Evolutionary conservation across 306 rosid genomes (phyloP).

Genomic region (Vigna trinervia): DNA sequence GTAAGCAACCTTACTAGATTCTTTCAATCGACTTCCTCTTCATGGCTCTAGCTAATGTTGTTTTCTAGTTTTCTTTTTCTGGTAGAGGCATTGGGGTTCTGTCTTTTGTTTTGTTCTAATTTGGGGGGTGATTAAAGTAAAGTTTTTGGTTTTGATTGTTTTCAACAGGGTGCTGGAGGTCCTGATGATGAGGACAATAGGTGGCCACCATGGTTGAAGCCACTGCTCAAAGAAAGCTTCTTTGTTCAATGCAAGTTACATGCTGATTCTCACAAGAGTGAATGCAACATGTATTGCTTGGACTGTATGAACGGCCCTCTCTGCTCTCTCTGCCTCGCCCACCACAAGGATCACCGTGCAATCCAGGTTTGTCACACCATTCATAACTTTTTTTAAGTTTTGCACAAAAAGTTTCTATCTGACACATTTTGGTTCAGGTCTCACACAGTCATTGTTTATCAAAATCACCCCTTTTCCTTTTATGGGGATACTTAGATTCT

Average conservation of each 20-base stretch:
- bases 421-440: conserved; percentile 32
- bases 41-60: not conserved
- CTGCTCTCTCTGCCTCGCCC: conserved; percentile 84
- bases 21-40: conserved; percentile 9
- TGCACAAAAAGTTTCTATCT: conserved; percentile 24
- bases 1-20: conserved; percentile 41
- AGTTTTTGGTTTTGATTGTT: not conserved
- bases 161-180: conserved; percentile 85
- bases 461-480: conserved; percentile 42
- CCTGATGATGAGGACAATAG: conserved; percentile 85
- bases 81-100: conserved; percentile 9
- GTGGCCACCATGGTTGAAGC: conserved; percentile 99
- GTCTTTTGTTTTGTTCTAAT: not conserved
- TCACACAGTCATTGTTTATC: conserved; percentile 30
- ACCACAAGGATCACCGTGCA: conserved; percentile 88
- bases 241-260: conserved; percentile 94
- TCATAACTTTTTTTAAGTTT: not conserved
- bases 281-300: conserved; percentile 97
- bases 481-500: conserved; percentile 27
- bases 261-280: conserved; percentile 93
- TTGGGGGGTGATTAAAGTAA: not conserved
- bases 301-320: conserved; percentile 95
- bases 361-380: conserved; percentile 69
- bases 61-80: not conserved
- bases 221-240: conserved; percentile 79